Conservation (phyloP, 257 asterid species). For the Rubia yunnanensis region DNA sequence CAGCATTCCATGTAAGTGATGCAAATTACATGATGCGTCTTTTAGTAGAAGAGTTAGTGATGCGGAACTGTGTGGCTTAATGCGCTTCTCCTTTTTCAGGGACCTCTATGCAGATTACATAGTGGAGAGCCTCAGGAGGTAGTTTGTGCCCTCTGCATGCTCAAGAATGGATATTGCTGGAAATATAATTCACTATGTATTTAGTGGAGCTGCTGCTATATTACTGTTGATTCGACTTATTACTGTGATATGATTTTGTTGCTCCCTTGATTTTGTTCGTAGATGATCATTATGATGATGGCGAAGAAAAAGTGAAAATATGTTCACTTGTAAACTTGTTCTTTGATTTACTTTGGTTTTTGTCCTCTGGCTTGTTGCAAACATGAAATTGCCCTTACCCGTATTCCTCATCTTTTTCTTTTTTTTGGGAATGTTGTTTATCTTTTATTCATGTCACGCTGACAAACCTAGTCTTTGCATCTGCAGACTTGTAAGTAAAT, state of each 20-base stretch:
- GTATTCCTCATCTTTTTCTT: too few species aligned
- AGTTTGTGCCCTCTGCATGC: constrained; percentile 19
- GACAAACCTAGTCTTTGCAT: too few species aligned
- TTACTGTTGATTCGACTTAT: not conserved
- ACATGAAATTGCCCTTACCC: not conserved
- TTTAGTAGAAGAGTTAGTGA: not conserved
- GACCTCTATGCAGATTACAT: constrained; percentile 70
- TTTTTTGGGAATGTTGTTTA: too few species aligned
- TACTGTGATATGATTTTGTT: not conserved
- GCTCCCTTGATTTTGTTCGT: not conserved
- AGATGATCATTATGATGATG: constrained; percentile 1
- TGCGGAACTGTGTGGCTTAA: not conserved
- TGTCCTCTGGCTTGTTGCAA: not conserved
- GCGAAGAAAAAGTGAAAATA: constrained; percentile 7
- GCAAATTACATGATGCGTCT: not conserved
- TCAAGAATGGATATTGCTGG: not conserved
- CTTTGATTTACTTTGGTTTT: not conserved
- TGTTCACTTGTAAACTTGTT: not conserved
- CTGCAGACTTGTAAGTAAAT: too few species aligned
- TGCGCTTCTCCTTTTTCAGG: constrained; percentile 29
- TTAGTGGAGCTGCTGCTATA: not conserved
- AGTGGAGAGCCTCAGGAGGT: constrained; percentile 76
- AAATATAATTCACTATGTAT: not conserved
- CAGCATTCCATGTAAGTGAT: constrained; percentile 71
- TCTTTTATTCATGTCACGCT: too few species aligned